Conservation (phyloP, 2,329 filamentous ascomycete genomes). For the Penicillium fuscoglaucum region DNA sequence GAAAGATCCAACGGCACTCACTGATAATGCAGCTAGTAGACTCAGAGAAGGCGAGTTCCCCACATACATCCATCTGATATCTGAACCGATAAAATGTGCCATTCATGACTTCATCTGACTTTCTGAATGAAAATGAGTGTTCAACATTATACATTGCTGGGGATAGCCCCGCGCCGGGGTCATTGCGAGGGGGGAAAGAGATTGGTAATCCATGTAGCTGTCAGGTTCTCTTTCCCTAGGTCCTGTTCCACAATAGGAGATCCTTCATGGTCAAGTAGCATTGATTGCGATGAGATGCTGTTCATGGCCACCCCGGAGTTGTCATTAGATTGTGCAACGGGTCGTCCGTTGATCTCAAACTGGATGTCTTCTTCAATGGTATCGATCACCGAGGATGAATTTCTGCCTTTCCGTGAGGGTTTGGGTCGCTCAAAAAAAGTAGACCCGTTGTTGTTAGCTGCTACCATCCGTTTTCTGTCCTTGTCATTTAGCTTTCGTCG, state of each 20-base stretch:
- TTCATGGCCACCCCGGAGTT: constrained; percentile 1
- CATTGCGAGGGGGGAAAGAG: not conserved
- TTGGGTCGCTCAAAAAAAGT: not conserved
- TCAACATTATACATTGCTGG: not conserved
- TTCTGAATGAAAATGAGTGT: not conserved
- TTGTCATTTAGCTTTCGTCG: constrained; percentile 35
- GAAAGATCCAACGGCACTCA: not conserved
- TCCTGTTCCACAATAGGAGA: not conserved
- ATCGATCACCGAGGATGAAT: constrained; percentile 3
- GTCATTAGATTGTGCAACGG: constrained; percentile 8
- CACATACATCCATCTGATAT: not conserved
- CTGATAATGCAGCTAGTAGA: not conserved
- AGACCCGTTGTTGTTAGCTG: constrained; percentile 1
- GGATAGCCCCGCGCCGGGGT: not conserved
- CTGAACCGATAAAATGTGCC: not conserved
- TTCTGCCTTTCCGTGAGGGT: constrained; percentile 3
- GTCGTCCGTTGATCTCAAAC: constrained; percentile 27
- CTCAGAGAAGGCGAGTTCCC: not conserved
- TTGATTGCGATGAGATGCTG: constrained; percentile 34
- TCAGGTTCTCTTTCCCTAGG: not conserved
- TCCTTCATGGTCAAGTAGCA: constrained; percentile 35
- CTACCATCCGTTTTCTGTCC: constrained; percentile 31
- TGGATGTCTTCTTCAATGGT: constrained; percentile 22
- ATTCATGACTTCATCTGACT: not conserved
- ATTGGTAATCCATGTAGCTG: constrained; percentile 10